These are phyloP conservation scores for Fagopyrum esculentum DNA, from an alignment of 148 eudicot genomes.

Conservation along the genomic window DNA sequence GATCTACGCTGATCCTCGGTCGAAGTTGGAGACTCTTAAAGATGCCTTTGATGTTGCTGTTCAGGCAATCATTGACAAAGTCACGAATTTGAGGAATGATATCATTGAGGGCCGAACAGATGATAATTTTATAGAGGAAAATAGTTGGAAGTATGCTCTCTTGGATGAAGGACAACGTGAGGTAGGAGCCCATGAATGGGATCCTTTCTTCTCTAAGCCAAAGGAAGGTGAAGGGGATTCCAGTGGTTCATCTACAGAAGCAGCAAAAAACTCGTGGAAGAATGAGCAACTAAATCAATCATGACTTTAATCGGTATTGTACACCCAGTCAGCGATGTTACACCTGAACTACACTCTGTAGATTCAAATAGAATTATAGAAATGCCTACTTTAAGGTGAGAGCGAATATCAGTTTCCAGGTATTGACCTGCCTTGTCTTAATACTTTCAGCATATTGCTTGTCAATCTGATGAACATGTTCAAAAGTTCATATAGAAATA, in stretches of 20 bases:
- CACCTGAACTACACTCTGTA: neutral
- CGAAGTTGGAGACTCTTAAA: slow-evolving; percentile 67
- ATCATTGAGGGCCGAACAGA: slow-evolving; percentile 53
- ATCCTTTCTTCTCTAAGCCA: slow-evolving; percentile 83
- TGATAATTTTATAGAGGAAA: slow-evolving; percentile 62
- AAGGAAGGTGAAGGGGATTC: slow-evolving; percentile 41
- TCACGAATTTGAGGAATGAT: slow-evolving; percentile 67
- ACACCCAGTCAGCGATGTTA: neutral
- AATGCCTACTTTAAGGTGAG: neutral
- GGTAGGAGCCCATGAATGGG: slow-evolving; percentile 76
- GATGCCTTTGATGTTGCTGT: slow-evolving; percentile 96
- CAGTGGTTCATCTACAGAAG: slow-evolving; percentile 36
- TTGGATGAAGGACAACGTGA: slow-evolving; percentile 53
- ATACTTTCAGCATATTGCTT: neutral
- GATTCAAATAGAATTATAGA: no score
- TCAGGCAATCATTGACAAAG: slow-evolving; percentile 64
- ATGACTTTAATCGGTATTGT: slow-evolving; percentile 5
- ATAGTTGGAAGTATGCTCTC: slow-evolving; percentile 88
- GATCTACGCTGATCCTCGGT: slow-evolving; percentile 91
- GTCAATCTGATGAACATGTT: neutral
- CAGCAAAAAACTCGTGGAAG: slow-evolving; percentile 72
- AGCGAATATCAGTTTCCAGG: neutral
- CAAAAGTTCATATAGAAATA: neutral
- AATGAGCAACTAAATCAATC: slow-evolving; percentile 52
- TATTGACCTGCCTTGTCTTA: neutral